Base-by-base conservation (phyloP, 129 eudicot genomes). In the Oenanthe sinensis region DNA sequence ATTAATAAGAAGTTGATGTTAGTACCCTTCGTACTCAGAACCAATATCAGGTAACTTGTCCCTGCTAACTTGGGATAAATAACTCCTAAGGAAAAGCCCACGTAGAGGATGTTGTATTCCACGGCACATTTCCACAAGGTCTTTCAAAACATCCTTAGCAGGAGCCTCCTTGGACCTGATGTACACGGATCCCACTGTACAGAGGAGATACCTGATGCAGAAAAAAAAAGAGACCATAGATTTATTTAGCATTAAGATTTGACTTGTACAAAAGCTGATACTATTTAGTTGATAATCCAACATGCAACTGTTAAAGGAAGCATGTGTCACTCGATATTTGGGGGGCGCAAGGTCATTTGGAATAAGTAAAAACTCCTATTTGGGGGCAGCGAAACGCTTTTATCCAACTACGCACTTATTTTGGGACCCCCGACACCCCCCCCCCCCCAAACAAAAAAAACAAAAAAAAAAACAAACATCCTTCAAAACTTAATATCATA, bases 101-200 rank as follows among this genome's bases (percentile, higher is more conserved):
- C 98, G 98, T 67, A 93, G 76, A 79, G 98, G 98, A 85, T 93
- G 97, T 77, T 93, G 98, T 65, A 93, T 89, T 40, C 98, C 98
- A 75, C 98, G 98, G 58, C 97, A 93, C 98, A 93, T 90, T 85
- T 93, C 98, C 76, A 93, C 97, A 79, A 93, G 95, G 83, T 93
- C 98, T 78, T 93, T 93, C 52, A 93, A 86, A n/a, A 93, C 88
- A 85, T 91, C 98, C 84, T 93, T 93, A 24, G 98, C 95, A 78
- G 98, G 98, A 73, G 97, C 98, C 79, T 93, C 98, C 87, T 91
- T 93, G 3, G 98, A 93, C 83, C 82, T 91, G 44, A 93, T 91
- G 88, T 93, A 93, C 83, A 93, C 98, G 43, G 95, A 93, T 77
- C 98, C 98, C 52, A 93, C 97, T 71, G 98, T 93, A 82, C 98